Evolutionary conservation across 2,329 filamentous ascomycete genomes (phyloP).

Genomic region (Epichloe baconii): DNA sequence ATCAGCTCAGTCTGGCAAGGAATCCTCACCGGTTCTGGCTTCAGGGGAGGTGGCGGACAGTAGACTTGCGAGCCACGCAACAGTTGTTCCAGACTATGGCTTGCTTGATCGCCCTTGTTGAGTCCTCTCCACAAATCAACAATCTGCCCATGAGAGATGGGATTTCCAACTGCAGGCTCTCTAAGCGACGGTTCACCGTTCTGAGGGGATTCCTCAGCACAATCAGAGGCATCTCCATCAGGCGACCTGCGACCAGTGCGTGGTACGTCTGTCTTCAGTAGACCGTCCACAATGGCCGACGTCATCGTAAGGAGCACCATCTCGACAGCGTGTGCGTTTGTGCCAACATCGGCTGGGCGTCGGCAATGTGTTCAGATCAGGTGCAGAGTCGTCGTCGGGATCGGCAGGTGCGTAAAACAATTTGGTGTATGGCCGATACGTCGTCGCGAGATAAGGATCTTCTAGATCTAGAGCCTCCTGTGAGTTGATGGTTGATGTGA

Average conservation of each 20-base stretch:
- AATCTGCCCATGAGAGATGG: slow-evolving; percentile 60
- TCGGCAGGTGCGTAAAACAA: too few relatives aligned
- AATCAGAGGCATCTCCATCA: slow-evolving; percentile 4
- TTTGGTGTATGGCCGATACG: too few relatives aligned
- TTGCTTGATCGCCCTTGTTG: slow-evolving; percentile 6
- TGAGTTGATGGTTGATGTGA: too few relatives aligned
- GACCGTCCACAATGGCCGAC: slow-evolving; percentile 48
- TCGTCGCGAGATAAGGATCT: too few relatives aligned
- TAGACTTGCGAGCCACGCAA: slow-evolving; percentile 63
- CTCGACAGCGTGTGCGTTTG: neutral
- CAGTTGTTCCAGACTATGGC: slow-evolving; percentile 51
- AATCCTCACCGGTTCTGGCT: slow-evolving; percentile 56
- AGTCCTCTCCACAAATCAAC: slow-evolving; percentile 46
- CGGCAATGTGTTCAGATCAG: neutral
- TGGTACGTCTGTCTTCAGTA: slow-evolving; percentile 25
- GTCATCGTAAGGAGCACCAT: slow-evolving; percentile 79
- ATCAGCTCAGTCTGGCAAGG: neutral
- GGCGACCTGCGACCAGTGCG: neutral
- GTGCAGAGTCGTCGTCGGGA: too few relatives aligned
- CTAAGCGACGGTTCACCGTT: slow-evolving; percentile 34
- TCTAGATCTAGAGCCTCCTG: too few relatives aligned
- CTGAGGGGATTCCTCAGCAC: slow-evolving; percentile 9
- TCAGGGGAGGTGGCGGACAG: slow-evolving; percentile 65
- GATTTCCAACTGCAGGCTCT: slow-evolving; percentile 43
- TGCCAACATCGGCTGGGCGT: neutral